Conservation (phyloP, 495 filamentous ascomycete genomes). For the Talaromyces wortmannii region DNA sequence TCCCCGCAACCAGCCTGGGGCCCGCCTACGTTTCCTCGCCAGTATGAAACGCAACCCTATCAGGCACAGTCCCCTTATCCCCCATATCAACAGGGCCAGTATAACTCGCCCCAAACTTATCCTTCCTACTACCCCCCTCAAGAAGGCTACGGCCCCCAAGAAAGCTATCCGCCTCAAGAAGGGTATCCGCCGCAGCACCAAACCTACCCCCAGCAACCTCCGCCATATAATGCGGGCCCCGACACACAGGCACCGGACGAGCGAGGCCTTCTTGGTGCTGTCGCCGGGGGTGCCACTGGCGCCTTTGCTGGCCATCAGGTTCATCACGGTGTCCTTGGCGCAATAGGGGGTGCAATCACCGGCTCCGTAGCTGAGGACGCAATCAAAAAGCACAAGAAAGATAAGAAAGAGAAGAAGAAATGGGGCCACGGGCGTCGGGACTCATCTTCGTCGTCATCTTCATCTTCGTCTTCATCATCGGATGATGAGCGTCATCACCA, state of each 20-base stretch:
- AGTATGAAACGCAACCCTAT: background rate
- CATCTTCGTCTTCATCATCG: slow-evolving; percentile 3
- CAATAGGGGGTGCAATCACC: slow-evolving; percentile 27
- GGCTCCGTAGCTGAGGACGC: slow-evolving; percentile 28
- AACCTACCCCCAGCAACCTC: background rate
- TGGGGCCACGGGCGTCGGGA: background rate
- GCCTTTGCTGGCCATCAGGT: slow-evolving; percentile 24
- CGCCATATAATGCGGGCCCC: background rate
- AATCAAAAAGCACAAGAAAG: slow-evolving; percentile 19
- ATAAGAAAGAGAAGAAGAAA: slow-evolving; percentile 9
- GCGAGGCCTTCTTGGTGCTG: slow-evolving; percentile 23
- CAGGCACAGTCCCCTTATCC: background rate
- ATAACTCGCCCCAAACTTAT: background rate
- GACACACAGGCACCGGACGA: slow-evolving; percentile 2
- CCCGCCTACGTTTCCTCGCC: background rate
- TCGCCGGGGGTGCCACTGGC: slow-evolving; percentile 26
- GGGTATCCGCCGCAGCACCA: slow-evolving; percentile 5
- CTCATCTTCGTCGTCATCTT: background rate
- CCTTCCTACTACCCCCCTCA: background rate
- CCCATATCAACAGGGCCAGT: background rate
- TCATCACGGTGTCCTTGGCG: slow-evolving; percentile 25
- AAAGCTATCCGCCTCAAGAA: background rate
- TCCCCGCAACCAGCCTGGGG: background rate
- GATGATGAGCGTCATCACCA: background rate
- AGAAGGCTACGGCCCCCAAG: slow-evolving; percentile 5